Percentiles rank a stretch among this genome's conserved stretches.
These are phyloP conservation scores for Apiospora malaysiana DNA, from an alignment of 2,329 filamentous ascomycete genomes.

Conservation along the genomic window DNA sequence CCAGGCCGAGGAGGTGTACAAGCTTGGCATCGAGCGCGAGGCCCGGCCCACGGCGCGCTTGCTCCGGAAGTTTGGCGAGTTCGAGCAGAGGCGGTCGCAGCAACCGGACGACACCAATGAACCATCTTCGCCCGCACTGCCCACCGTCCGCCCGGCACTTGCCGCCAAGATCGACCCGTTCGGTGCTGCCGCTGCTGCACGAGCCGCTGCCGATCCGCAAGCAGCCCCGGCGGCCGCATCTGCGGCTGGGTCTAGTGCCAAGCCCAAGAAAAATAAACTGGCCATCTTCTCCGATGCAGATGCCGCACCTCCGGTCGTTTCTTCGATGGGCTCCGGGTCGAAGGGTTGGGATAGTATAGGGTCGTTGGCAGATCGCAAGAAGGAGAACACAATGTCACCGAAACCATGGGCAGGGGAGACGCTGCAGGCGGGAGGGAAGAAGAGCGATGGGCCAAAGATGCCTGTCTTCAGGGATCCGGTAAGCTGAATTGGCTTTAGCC, in stretches of 20 bases:
- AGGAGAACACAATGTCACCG: slow-evolving; percentile 87
- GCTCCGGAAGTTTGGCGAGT: slow-evolving; percentile 89
- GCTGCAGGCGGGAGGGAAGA: slow-evolving; percentile 84
- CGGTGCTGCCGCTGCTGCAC: slow-evolving; percentile 58
- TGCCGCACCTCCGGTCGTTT: slow-evolving; percentile 62
- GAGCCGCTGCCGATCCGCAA: slow-evolving; percentile 67
- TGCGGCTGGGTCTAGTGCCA: slow-evolving; percentile 58
- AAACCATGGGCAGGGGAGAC: slow-evolving; percentile 94
- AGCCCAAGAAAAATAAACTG: slow-evolving; percentile 79
- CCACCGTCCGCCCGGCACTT: slow-evolving; percentile 80
- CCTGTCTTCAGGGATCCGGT: slow-evolving; percentile 95
- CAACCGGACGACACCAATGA: slow-evolving; percentile 66
- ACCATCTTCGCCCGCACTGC: slow-evolving; percentile 86
- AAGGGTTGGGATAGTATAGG: slow-evolving; percentile 94
- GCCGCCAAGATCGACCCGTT: slow-evolving; percentile 89
- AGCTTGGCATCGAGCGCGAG: slow-evolving; percentile 85
- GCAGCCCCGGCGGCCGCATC: slow-evolving; percentile 59
- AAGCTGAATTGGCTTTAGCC: slow-evolving; percentile 54
- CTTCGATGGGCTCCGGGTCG: slow-evolving; percentile 56
- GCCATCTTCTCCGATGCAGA: slow-evolving; percentile 87
- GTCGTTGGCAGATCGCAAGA: slow-evolving; percentile 84
- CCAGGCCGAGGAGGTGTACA: slow-evolving; percentile 94
- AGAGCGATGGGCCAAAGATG: slow-evolving; percentile 79
- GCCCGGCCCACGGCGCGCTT: slow-evolving; percentile 83
- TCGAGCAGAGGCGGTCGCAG: slow-evolving; percentile 77